These are phyloP conservation scores for Selaginella tamariscina DNA, from an alignment of 75 land plant species.

Conservation along the genomic window DNA sequence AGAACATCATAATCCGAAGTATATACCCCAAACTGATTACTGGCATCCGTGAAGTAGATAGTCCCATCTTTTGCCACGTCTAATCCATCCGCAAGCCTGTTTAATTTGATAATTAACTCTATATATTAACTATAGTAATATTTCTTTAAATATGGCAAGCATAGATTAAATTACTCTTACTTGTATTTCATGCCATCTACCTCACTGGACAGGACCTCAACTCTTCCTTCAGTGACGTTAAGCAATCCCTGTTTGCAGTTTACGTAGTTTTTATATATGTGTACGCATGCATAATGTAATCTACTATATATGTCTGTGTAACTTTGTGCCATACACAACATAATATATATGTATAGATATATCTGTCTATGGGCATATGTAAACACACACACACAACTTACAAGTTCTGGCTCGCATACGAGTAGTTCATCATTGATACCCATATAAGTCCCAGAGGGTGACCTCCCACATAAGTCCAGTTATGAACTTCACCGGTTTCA, in stretches of 20 bases:
- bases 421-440: slow-evolving; percentile 28
- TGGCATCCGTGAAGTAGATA: slow-evolving; percentile 67
- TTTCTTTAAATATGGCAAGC: neutral
- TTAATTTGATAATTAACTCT: neutral
- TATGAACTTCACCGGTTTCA: slow-evolving; percentile 31
- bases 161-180: no score
- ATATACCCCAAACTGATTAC: slow-evolving; percentile 30
- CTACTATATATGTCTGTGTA: no score
- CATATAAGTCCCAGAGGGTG: slow-evolving; percentile 37
- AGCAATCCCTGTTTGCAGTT: slow-evolving; percentile 37
- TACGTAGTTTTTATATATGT: neutral
- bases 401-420: slow-evolving; percentile 47
- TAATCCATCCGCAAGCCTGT: slow-evolving; percentile 58
- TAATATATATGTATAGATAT: no score
- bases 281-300: no score
- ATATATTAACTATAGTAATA: neutral
- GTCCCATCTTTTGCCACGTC: slow-evolving; percentile 48
- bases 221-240: slow-evolving; percentile 30
- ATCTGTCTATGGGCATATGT: no score
- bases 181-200: slow-evolving; percentile 40
- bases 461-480: slow-evolving; percentile 38
- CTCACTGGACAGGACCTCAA: slow-evolving; percentile 28
- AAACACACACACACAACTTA: neutral
- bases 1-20: slow-evolving; percentile 38
- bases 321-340: no score